A percentile compares a stretch with the other conserved stretches of the same genome.
Conservation (phyloP, 768 basidiomycete genomes). For the Hygrophorus pudorinus region DNA sequence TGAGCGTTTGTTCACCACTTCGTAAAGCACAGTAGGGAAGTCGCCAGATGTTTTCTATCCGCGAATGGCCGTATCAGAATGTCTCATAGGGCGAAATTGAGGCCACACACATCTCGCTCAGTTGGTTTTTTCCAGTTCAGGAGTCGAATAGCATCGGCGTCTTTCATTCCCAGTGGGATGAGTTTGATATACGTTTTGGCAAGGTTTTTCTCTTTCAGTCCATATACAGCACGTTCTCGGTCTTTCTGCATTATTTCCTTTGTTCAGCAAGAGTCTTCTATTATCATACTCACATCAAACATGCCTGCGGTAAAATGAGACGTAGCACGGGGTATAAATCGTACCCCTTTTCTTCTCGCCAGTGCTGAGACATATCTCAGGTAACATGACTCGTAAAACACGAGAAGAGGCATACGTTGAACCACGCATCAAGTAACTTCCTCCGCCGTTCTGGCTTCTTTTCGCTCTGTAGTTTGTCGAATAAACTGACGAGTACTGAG, state of each 20-base stretch:
- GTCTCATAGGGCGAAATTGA: not conserved
- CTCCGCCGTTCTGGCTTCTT: conserved; percentile 65
- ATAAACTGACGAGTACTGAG: conserved; percentile 55
- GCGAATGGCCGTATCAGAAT: not conserved
- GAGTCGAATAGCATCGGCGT: conserved; percentile 73
- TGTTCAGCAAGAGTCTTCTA: not conserved
- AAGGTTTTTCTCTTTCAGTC: conserved; percentile 89
- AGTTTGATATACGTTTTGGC: conserved; percentile 90
- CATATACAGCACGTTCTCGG: conserved; percentile 84
- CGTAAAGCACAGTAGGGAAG: conserved; percentile 78
- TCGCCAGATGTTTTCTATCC: conserved; percentile 68
- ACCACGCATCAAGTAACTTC: conserved; percentile 67
- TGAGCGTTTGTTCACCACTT: conserved; percentile 78
- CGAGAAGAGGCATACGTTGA: conserved; percentile 46
- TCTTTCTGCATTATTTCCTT: conserved; percentile 61
- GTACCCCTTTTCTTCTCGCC: conserved; percentile 77
- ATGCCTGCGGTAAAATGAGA: conserved; percentile 81
- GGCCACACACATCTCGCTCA: conserved; percentile 45
- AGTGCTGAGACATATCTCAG: conserved; percentile 41
- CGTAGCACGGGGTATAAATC: conserved; percentile 88
- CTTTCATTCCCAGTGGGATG: conserved; percentile 71
- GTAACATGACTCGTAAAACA: conserved; percentile 6
- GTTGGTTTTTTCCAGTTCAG: conserved; percentile 86
- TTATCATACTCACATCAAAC: conserved; percentile 2
- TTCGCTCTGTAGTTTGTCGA: conserved; percentile 65